Evolutionary conservation across 345 rosid genomes (phyloP).

Genomic region (Erodium maritimum): DNA sequence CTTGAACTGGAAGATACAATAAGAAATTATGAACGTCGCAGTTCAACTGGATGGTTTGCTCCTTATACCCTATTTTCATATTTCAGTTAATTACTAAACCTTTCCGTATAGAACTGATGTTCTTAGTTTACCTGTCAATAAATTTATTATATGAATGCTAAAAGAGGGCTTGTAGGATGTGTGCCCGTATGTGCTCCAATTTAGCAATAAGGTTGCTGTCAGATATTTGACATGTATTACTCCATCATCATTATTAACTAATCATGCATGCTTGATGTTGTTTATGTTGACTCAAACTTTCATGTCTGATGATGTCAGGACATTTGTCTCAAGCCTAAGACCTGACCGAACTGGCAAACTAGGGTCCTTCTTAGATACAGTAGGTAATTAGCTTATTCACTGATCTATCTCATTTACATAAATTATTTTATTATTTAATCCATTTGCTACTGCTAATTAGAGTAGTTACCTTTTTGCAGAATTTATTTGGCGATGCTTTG

Average conservation of each 20-base stretch:
- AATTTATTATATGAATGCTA: no score
- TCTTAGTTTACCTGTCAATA: no score
- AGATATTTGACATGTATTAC: not conserved
- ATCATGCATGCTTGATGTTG: not conserved
- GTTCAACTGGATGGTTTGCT: slow-evolving; percentile 81
- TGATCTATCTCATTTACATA: no score
- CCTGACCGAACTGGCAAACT: slow-evolving; percentile 48
- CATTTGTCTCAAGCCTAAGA: slow-evolving; percentile 83
- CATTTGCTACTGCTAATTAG: not conserved
- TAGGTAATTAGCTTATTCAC: slow-evolving; percentile 31
- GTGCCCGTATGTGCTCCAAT: not conserved
- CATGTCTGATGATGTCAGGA: slow-evolving; percentile 39
- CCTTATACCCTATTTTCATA: slow-evolving; percentile 11
- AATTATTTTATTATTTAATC: no score
- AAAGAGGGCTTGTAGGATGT: not conserved
- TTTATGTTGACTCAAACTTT: slow-evolving; percentile 8
- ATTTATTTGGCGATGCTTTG: slow-evolving; percentile 78
- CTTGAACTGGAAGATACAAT: slow-evolving; percentile 88
- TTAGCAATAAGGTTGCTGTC: not conserved
- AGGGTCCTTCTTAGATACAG: slow-evolving; percentile 54
- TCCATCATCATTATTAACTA: not conserved
- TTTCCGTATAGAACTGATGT: not conserved
- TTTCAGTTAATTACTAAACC: slow-evolving; percentile 2
- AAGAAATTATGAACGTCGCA: slow-evolving; percentile 74
- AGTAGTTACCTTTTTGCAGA: slow-evolving; percentile 33